These are phyloP conservation scores for Chlorella sp. DNA, from an alignment of 139 green algal genomes.

Conservation along the genomic window DNA sequence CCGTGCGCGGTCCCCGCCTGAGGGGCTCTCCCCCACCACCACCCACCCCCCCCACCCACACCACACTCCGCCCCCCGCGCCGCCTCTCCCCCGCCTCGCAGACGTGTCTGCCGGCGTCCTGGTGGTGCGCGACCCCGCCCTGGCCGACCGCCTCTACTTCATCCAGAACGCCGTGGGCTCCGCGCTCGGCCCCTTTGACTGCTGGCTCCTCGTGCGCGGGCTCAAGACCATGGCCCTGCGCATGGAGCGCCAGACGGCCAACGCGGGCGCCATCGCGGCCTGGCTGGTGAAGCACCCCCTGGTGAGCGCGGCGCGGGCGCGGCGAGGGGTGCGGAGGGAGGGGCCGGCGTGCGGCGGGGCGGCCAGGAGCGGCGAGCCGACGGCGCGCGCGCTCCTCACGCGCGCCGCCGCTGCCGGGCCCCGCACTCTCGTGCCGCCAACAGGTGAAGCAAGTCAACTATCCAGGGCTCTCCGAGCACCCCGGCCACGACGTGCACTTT, in stretches of 20 bases:
- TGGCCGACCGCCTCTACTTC: constrained; percentile 90
- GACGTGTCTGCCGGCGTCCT: constrained; percentile 95
- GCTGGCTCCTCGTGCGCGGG: constrained; percentile 93
- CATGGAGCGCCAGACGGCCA: constrained; percentile 78
- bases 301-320: too few relatives aligned
- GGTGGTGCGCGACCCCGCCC: constrained; percentile 72
- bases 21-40: too few relatives aligned
- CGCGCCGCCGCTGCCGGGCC: too few relatives aligned
- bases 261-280: constrained; percentile 61
- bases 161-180: constrained; percentile 95
- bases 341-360: too few relatives aligned
- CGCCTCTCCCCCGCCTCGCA: too few relatives aligned
- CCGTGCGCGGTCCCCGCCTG: too few relatives aligned
- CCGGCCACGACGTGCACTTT: constrained; percentile 62
- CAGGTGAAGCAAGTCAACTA: constrained; percentile 93
- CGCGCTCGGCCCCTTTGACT: constrained; percentile 92
- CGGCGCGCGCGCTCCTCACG: too few relatives aligned
- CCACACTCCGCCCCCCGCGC: too few relatives aligned
- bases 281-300: constrained; percentile 86
- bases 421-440: too few relatives aligned
- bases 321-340: too few relatives aligned
- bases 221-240: constrained; percentile 98
- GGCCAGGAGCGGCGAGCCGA: too few relatives aligned
- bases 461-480: constrained; percentile 65
- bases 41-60: too few relatives aligned